Base-by-base conservation (phyloP, 1,139 yeast species). In the Candida sojae region DNA sequence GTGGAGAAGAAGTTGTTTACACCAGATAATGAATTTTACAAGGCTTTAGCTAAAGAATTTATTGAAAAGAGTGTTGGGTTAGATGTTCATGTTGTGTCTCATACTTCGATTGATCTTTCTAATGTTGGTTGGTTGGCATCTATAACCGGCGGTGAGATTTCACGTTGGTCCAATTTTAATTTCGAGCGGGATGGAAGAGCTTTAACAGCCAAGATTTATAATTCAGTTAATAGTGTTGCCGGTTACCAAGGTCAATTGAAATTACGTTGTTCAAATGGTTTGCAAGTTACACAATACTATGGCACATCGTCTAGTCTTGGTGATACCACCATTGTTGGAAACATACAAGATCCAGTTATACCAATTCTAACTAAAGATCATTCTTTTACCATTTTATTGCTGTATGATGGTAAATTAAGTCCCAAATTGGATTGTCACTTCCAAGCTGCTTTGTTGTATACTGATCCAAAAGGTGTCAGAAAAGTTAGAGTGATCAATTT, bases 361-460 rank as follows among this genome's bases (percentile, higher is more conserved):
- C 92, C 97, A 0, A 70, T 82, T 6, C 67, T 92, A 21, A 77
- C 79, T 42, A 76, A 79, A 17, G 86, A 88, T 57, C 86, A 88
- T 43, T 77, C 88, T 2, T 67, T 90, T 49, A 86, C 90, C 4
- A 84, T 89, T 2, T 74, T 89, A 46, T 82, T 93, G 57, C 77
- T 76, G 47, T 87, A 89, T 58, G 97, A 91, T 61, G 92, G 91
- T 1, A 84, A 82, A 52, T 75, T 95, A 41, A 82, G 84, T 49
- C 74, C 88, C 3, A 83, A 83, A 50, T 76, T 80, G 36, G 97
- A 90, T 63, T 89, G 91, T 38, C 96, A 90, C 64, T 90, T 92
- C 73, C 99, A 93, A 68, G 88, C 90, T 1, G 98, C 98, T 0
- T 58, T 93, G 40, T 73, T 95, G 47, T 91, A 90, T 63, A 93